Base-by-base conservation (phyloP, 176 grass and related monocot species). In the Aechmea fasciata region DNA sequence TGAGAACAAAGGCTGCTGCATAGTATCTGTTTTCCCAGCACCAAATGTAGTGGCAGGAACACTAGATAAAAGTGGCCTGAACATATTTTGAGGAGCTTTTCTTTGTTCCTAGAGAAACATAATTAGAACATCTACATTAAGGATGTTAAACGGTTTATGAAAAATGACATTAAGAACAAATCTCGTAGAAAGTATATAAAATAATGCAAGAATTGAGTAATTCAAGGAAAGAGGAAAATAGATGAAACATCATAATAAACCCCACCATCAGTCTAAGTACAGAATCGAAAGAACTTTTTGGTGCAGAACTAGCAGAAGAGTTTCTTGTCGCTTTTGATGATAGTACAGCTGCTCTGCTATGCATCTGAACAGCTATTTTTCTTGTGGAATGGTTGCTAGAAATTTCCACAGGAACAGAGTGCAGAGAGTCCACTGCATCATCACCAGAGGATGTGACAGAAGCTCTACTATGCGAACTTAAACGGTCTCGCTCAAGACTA, bases 221-320 rank as follows among this genome's bases (percentile, higher is more conserved):
- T 69, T 53, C 33, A 41, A 41, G 4, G 14, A 72, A 70, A 69
- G 7, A 73, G 54, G 10, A 83, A 63, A 49, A 51, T 15, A 78
- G 29, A 73, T 29, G 33, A 41, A 8, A 20, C 3, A 18, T n/a
- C 22, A 51, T 10, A 7, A 51, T 6, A 87, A 83, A 49, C 12
- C 67, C 81, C 74, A 97, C 93, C 93, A 87, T 87, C 76, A 90
- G 83, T 81, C 86, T 85, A 83, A 90, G 71, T 73, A 82, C 79
- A 62, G 88, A 92, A 78, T 97, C 93, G 85, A 90, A 97, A 33
- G 93, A 90, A 28, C 89, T 73, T 69, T 92, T 96, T 4, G 89
- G 81, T 53, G 51, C 81, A 51, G 89, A 87, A 69, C 82, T 87
- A 57, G 90, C 79, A 52, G 75, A 79, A 26, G 80, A 73, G 70